A percentile compares a stretch with the other conserved stretches of the same genome.
Evolutionary conservation across 257 asterid genomes (phyloP).

Genomic region (Scutellaria galericulata): DNA sequence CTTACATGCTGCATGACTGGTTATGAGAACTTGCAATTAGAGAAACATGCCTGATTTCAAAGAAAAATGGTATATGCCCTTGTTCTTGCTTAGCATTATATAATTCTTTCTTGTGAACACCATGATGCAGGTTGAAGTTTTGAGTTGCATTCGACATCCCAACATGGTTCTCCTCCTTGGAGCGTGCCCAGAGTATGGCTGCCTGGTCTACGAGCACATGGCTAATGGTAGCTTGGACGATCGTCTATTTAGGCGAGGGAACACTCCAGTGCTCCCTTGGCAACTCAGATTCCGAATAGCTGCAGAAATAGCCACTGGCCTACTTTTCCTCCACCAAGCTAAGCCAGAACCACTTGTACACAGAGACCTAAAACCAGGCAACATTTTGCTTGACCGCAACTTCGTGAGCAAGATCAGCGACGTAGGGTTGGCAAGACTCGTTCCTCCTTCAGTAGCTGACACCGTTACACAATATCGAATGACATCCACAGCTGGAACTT

Average conservation of each 20-base stretch:
- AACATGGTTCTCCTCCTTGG: slow-evolving; percentile 98
- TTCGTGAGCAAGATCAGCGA: slow-evolving; percentile 91
- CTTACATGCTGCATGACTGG: not conserved
- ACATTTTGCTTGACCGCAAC: slow-evolving; percentile 86
- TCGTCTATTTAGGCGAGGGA: slow-evolving; percentile 65
- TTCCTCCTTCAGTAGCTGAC: slow-evolving; percentile 90
- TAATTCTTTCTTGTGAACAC: slow-evolving; percentile 19
- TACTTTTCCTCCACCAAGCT: slow-evolving; percentile 89
- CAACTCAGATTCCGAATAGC: slow-evolving; percentile 82
- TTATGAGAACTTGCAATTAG: not conserved
- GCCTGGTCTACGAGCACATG: slow-evolving; percentile 92
- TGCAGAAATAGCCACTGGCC: slow-evolving; percentile 89
- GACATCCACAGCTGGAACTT: slow-evolving; percentile 96
- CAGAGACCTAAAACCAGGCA: slow-evolving; percentile 86
- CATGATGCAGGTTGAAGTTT: slow-evolving; percentile 78
- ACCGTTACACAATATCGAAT: slow-evolving; percentile 86
- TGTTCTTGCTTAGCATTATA: not conserved
- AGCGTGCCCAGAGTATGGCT: slow-evolving; percentile 97
- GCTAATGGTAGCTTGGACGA: slow-evolving; percentile 94
- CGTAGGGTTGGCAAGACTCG: slow-evolving; percentile 91
- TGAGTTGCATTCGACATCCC: slow-evolving; percentile 89
- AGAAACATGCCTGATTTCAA: slow-evolving; percentile 14
- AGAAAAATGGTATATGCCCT: not conserved
- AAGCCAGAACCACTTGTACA: slow-evolving; percentile 97
- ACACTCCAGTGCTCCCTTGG: slow-evolving; percentile 81